A percentile compares a stretch with the other conserved stretches of the same genome.
These are phyloP conservation scores for Hypericum perforatum DNA, from an alignment of 345 rosid species.

Conservation along the genomic window DNA sequence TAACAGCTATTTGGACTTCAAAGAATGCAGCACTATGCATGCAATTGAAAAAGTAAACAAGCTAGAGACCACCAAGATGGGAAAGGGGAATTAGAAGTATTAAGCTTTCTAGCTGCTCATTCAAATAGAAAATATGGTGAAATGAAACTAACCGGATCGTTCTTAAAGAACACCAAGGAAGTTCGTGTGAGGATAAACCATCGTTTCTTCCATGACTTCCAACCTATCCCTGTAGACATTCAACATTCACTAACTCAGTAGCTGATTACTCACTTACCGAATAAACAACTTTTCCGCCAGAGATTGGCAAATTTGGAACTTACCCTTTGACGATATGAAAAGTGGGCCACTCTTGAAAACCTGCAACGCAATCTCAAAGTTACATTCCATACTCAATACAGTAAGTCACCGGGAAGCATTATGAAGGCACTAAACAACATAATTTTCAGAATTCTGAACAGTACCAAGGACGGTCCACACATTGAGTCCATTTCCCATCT, in stretches of 20 bases:
- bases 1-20: too few species aligned
- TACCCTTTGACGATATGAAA: slow-evolving; percentile 97
- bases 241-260: slow-evolving; percentile 1
- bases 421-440: background rate
- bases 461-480: too few species aligned
- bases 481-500: too few species aligned
- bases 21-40: too few species aligned
- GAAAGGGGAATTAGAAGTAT: background rate
- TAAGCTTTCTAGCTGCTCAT: background rate
- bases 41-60: too few species aligned
- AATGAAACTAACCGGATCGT: slow-evolving; percentile 77
- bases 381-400: slow-evolving; percentile 6
- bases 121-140: slow-evolving; percentile 1
- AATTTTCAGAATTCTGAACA: background rate
- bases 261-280: background rate
- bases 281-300: background rate
- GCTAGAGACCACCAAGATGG: too few species aligned
- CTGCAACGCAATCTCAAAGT: slow-evolving; percentile 30
- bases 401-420: background rate
- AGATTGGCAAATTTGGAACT: slow-evolving; percentile 10
- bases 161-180: slow-evolving; percentile 96
- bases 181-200: slow-evolving; percentile 97
- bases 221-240: slow-evolving; percentile 72
- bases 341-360: slow-evolving; percentile 97
- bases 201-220: slow-evolving; percentile 99